Percentiles rank a stretch among this genome's conserved stretches.
Conservation (phyloP, 2,329 filamentous ascomycete species). For the Zymoseptoria ardabiliae region DNA sequence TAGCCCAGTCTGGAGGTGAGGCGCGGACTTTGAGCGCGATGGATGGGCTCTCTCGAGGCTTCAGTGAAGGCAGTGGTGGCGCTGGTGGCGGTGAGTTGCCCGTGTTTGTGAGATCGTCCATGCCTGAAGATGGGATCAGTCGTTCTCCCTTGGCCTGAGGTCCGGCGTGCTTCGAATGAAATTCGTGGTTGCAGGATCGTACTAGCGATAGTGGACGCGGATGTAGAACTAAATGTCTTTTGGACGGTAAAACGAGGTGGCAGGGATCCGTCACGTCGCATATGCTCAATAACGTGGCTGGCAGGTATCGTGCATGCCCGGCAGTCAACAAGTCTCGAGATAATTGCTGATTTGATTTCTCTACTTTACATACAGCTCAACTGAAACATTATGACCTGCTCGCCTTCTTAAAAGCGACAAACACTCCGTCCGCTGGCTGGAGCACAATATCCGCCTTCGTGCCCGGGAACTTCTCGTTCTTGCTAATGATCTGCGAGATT, state of each 20-base stretch:
- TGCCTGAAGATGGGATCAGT: not conserved
- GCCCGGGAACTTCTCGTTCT: slow-evolving; percentile 29
- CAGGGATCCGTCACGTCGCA: not conserved
- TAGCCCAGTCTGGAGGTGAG: slow-evolving; percentile 5
- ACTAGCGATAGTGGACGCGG: no score
- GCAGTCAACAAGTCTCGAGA: not conserved
- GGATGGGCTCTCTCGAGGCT: not conserved
- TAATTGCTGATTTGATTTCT: not conserved
- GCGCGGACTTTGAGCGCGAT: slow-evolving; percentile 7
- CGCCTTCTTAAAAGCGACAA: slow-evolving; percentile 31
- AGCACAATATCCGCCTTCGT: slow-evolving; percentile 43
- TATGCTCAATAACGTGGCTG: not conserved
- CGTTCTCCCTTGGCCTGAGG: not conserved
- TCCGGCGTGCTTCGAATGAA: no score
- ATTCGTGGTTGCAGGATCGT: no score
- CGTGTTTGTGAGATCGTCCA: slow-evolving; percentile 16
- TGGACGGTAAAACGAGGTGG: not conserved
- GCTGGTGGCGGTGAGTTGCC: not conserved
- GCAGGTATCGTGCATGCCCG: not conserved
- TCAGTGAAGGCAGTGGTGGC: not conserved
- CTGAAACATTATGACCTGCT: not conserved
- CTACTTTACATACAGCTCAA: not conserved
- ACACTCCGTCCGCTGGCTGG: slow-evolving; percentile 37
- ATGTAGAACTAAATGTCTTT: no score
- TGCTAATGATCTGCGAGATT: slow-evolving; percentile 17